phyloP scores from a whole-genome alignment of 495 filamentous ascomycete species.

The Hypoxylon subgilvum region DNA sequence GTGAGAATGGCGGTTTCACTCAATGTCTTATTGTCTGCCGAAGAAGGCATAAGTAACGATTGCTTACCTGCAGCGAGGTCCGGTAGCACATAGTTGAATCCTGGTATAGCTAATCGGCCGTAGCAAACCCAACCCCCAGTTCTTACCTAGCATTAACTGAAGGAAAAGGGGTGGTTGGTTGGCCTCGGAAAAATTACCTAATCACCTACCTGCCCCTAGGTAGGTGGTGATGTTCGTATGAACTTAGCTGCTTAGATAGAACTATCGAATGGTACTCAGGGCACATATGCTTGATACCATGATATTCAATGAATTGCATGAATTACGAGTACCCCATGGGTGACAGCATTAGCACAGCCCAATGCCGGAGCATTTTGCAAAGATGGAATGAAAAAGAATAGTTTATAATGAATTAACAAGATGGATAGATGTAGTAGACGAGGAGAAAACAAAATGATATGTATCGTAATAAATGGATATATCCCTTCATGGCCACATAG shows the following conservation, averaged over 20 bases:
- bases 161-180: not conserved
- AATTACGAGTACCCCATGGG: no score
- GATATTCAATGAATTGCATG: no score
- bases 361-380: no score
- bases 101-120: slow-evolving; percentile 6
- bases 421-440: slow-evolving; percentile 1
- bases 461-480: slow-evolving; percentile 19
- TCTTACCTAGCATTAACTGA: not conserved
- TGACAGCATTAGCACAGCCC: no score
- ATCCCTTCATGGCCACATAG: slow-evolving; percentile 12
- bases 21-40: no score
- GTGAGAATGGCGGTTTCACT: not conserved
- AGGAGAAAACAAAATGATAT: slow-evolving; percentile 13
- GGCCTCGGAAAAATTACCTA: not conserved
- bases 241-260: no score
- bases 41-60: no score
- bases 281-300: no score
- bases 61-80: no score
- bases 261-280: no score
- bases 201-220: not conserved
- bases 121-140: not conserved
- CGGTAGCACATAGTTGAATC: not conserved
- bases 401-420: slow-evolving; percentile 22
- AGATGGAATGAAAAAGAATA: slow-evolving; percentile 1
- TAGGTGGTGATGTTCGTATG: not conserved